Evolutionary conservation across 2,329 filamentous ascomycete genomes (phyloP), one percentile per base, ranked within the genome.

Genomic region (Fusarium goolgardi): DNA sequence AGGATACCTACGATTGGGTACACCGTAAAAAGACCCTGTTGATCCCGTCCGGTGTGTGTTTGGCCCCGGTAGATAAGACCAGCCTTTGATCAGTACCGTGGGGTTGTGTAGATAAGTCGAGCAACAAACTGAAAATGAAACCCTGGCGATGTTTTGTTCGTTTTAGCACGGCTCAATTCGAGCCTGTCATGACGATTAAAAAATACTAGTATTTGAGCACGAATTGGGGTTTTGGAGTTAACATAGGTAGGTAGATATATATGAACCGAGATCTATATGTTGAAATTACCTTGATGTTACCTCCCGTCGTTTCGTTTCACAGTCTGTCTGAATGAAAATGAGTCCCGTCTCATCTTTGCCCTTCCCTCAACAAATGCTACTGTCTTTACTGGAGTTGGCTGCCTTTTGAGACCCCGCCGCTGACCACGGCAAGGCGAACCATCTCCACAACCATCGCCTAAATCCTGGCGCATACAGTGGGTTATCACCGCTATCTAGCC

Each of bases 401-500:
- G 55, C 47, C 51, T 47, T 64, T 59, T 67, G 53, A 73, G 63
- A 58, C 65, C 54, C 51, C 55, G 46, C 59, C 41, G 39, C 39
- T 44, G 45, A 61, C 54, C 56, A 70, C 45, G 52, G 49, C 66
- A 73, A 61, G 71, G 71, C 71, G 70, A 71, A 74, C 68, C 43
- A 63, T 59, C 62, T 56, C 70, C 68, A 67, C 64, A 55, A 40
- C n/a, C 53, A 68, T 71, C 67, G 65, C 51, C 55, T 35, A 63
- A 66, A 57, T 58, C 50, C 56, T 55, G 44, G 23, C 41, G 68
- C 51, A 53, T 59, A 63, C 46, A 59, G 49, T 56, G 63, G 63
- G 16, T 45, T 67, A 59, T 49, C 47, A 34, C 43, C 51, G 58
- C 54, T 29, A 45, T 60, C 25, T 29, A 34, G 53, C 44, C 46